These are phyloP conservation scores for Fusarium nurragi DNA, from an alignment of 2,329 filamentous ascomycete genomes.

Conservation along the genomic window DNA sequence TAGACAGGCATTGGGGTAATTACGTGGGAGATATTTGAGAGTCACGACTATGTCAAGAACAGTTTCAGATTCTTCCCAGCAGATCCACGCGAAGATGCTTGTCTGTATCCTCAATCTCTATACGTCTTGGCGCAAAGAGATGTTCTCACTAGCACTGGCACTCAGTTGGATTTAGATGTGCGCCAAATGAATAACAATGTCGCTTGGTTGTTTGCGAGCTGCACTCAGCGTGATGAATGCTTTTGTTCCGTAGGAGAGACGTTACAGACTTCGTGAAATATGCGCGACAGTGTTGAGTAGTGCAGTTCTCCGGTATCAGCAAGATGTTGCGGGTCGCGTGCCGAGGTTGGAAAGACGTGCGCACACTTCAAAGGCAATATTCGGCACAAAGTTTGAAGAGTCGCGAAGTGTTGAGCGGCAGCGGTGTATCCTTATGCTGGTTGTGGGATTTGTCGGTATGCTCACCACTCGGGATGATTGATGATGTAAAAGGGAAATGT, in stretches of 20 bases:
- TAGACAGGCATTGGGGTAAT: slow-evolving; percentile 46
- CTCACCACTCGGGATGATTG: slow-evolving; percentile 16
- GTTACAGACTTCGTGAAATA: neutral
- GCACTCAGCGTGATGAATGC: neutral
- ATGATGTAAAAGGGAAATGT: slow-evolving; percentile 41
- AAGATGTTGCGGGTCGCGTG: slow-evolving; percentile 27
- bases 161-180: slow-evolving; percentile 2
- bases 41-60: slow-evolving; percentile 49
- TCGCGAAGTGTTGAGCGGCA: neutral
- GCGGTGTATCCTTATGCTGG: neutral
- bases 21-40: slow-evolving; percentile 49
- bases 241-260: neutral
- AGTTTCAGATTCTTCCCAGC: slow-evolving; percentile 39
- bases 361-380: slow-evolving; percentile 1
- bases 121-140: slow-evolving; percentile 31
- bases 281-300: slow-evolving; percentile 18
- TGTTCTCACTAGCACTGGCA: slow-evolving; percentile 14
- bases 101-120: slow-evolving; percentile 37
- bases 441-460: neutral
- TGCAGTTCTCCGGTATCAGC: slow-evolving; percentile 19
- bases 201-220: neutral
- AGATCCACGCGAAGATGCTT: slow-evolving; percentile 39
- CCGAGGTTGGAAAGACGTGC: slow-evolving; percentile 9
- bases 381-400: neutral
- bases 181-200: slow-evolving; percentile 1